Evolutionary conservation across 306 rosid species (phyloP), one percentile per base, ranked within the genome.

Genomic region (Dicorynia guianensis): DNA sequence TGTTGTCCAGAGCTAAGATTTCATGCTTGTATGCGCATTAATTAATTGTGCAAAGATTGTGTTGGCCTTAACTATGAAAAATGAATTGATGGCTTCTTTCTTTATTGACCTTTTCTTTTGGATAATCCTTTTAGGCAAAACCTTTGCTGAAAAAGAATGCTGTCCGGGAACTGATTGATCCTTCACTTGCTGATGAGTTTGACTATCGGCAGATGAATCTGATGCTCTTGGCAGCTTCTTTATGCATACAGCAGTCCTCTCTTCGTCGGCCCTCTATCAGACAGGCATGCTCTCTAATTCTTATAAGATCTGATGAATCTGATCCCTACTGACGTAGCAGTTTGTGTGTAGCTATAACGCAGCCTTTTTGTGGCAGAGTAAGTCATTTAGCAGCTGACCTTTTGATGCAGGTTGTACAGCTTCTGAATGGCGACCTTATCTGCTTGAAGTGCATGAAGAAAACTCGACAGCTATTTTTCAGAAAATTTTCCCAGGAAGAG

Each of bases 201-300:
- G 82, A 90, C 63, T 39, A 63, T 64, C 71, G 72, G 20, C 86
- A 93, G 83, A 61, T 86, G 73, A 87, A 84, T 81, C 80, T 87
- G 34, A 77, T 89, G 72, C 81, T 90, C 63, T 78, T 89, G 81
- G 82, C 81, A 12, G 96, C 98, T 75, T 87, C 98, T 54, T 76
- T 87, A 46, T 89, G 98, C 94, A 93, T 89, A 59, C 96, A 90
- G 55, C 88, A 72, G 17, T 89, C 93, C 50, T 87, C 98, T 14
- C 89, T 87, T 76, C 91, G 91, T 58, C 88, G 98, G 35, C 98
- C 98, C 6, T 79, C 87, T 35, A 90, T 90, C 86, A 83, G 79
- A 56, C 89, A 93, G 96, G 98, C 83, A 85, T 9, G 84, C 56
- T 75, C 42, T 69, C 65, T n/a, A n/a, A n/a, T n/a, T n/a, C n/a